phyloP scores from a whole-genome alignment of 805 yeast genomes.

The Hanseniaspora lachancei region DNA sequence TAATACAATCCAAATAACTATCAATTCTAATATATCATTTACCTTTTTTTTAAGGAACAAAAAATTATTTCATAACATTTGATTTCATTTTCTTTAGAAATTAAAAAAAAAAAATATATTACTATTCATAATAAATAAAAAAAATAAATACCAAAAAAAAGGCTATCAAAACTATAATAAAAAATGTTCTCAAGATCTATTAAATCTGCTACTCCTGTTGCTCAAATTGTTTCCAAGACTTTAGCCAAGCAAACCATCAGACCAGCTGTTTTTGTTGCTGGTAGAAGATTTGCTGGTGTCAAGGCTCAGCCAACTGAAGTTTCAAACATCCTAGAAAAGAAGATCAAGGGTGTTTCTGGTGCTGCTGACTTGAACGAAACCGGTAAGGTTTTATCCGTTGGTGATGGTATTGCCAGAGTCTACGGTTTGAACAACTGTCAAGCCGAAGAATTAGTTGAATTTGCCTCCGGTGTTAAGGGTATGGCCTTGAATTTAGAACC shows the following conservation, averaged over 20 bases:
- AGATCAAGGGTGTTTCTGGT: conserved; percentile 97
- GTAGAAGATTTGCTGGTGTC: conserved; percentile 77
- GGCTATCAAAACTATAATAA: not conserved
- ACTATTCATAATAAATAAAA: not conserved
- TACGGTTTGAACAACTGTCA: conserved; percentile 98
- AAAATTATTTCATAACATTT: not conserved
- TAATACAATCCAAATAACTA: not conserved
- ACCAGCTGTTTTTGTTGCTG: conserved; percentile 51
- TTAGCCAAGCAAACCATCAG: conserved; percentile 41
- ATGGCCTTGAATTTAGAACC: conserved; percentile 99
- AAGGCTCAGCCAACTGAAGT: conserved; percentile 99
- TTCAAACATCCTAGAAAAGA: conserved; percentile 95
- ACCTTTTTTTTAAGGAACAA: not conserved
- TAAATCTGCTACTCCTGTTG: conserved; percentile 58
- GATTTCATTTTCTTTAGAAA: not conserved
- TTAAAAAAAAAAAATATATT: not conserved
- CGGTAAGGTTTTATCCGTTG: conserved; percentile 97
- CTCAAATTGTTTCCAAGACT: conserved; percentile 35
- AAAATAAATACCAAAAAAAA: not conserved
- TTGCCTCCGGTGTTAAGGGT: conserved; percentile 98
- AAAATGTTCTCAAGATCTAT: conserved; percentile 76
- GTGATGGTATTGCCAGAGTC: conserved; percentile 99
- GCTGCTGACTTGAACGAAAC: conserved; percentile 97
- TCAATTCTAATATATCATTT: not conserved
- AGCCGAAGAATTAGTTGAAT: conserved; percentile 99